Evolutionary conservation across 31 red algal species (phyloP).

Genomic region (Porphyra umbilicalis): DNA sequence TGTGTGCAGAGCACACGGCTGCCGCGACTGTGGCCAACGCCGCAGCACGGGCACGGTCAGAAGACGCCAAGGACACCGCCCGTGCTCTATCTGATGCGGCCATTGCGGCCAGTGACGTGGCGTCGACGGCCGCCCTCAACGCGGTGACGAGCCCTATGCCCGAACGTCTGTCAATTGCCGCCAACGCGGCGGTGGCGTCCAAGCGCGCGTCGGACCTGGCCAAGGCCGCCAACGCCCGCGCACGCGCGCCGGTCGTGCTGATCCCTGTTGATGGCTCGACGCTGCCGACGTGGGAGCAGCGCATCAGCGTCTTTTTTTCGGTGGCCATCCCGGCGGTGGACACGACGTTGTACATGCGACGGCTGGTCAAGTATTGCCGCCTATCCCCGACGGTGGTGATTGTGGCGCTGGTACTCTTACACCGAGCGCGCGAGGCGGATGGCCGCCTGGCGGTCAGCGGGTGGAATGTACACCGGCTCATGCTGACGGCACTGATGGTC

Average conservation of each 20-base stretch:
- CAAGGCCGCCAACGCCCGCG: not conserved
- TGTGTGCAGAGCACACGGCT: not conserved
- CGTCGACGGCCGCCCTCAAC: not conserved
- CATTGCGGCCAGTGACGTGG: not conserved
- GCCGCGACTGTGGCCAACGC: not conserved
- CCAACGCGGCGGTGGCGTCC: not conserved
- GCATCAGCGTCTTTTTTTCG: constrained; percentile 11
- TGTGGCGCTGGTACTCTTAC: constrained; percentile 34
- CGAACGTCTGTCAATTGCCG: not conserved
- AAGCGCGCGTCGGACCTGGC: not conserved
- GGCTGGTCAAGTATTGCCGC: constrained; percentile 22
- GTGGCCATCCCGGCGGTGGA: constrained; percentile 20
- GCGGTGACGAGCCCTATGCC: not conserved
- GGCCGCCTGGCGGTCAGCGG: constrained; percentile 14
- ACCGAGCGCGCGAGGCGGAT: constrained; percentile 20
- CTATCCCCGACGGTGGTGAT: constrained; percentile 30
- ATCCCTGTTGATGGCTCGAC: not conserved
- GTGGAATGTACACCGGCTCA: constrained; percentile 74
- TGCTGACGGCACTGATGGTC: constrained; percentile 68
- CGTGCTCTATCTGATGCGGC: not conserved
- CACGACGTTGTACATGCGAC: constrained; percentile 5
- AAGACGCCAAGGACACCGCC: not conserved
- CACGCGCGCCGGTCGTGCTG: not conserved
- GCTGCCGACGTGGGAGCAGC: not conserved
- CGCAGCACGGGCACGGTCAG: not conserved